Conservation (phyloP, 2,329 filamentous ascomycete genomes). For the Ceratocystis eucalypticola region DNA sequence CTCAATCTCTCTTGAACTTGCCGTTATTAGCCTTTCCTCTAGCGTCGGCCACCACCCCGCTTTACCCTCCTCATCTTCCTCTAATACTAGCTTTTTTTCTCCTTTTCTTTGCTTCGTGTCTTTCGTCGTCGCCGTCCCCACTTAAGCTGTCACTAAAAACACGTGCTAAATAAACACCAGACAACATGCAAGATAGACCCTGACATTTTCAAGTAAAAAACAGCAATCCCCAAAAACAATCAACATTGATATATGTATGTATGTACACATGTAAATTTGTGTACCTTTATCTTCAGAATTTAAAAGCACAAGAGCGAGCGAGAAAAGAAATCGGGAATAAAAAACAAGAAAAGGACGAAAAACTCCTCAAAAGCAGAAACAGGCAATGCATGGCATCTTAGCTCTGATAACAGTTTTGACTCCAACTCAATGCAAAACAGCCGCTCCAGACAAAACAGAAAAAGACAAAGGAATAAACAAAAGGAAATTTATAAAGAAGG, state of each 20-base stretch:
- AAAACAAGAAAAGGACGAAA: background rate
- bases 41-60: background rate
- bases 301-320: background rate
- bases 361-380: background rate
- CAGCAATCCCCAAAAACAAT: background rate
- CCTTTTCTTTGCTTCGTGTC: background rate
- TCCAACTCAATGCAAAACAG: conserved; percentile 3
- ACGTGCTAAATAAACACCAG: background rate
- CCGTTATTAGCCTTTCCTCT: background rate
- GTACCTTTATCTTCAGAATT: background rate
- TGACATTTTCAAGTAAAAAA: background rate
- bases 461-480: conserved; percentile 8
- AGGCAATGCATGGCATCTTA: background rate
- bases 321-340: background rate
- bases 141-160: conserved; percentile 8
- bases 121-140: background rate
- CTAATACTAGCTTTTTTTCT: background rate
- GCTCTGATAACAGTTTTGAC: conserved; percentile 8
- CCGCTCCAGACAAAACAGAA: conserved; percentile 1
- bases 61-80: background rate
- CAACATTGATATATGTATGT: conserved; percentile 2
- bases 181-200: background rate
- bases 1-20: background rate
- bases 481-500: background rate
- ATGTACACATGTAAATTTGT: background rate